Evolutionary conservation across 306 rosid species (phyloP).

Genomic region (Citrullus colocynthis): DNA sequence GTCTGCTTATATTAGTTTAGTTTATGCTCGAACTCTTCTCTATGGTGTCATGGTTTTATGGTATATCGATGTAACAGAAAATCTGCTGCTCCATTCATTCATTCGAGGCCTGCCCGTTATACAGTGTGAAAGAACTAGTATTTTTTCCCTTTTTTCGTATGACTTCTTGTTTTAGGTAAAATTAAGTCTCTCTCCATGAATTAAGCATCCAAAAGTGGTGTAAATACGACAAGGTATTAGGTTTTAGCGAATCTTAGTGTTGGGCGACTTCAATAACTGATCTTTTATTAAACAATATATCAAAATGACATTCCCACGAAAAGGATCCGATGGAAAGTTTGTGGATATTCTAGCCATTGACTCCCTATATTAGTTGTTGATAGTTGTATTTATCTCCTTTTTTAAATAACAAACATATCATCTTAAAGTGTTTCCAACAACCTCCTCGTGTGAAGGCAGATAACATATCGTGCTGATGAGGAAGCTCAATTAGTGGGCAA

Average conservation of each 20-base stretch:
- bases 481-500: neutral
- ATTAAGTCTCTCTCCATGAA: neutral
- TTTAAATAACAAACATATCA: neutral
- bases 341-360: neutral
- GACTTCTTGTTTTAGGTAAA: neutral
- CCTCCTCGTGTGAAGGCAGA: neutral
- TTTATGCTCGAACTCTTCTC: neutral
- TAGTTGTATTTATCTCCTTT: neutral
- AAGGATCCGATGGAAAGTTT: neutral
- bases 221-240: neutral
- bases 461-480: neutral
- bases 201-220: neutral
- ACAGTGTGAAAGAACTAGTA: too few relatives aligned
- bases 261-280: neutral
- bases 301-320: neutral
- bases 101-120: too few relatives aligned
- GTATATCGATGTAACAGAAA: too few relatives aligned
- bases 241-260: neutral
- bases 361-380: neutral
- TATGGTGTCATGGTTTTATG: neutral
- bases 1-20: neutral
- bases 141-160: too few relatives aligned
- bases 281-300: neutral
- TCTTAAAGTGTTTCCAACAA: neutral
- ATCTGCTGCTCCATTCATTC: too few relatives aligned